Conservation (phyloP, 1,284 basidiomycete genomes). For the Paramarasmius palmivorus region DNA sequence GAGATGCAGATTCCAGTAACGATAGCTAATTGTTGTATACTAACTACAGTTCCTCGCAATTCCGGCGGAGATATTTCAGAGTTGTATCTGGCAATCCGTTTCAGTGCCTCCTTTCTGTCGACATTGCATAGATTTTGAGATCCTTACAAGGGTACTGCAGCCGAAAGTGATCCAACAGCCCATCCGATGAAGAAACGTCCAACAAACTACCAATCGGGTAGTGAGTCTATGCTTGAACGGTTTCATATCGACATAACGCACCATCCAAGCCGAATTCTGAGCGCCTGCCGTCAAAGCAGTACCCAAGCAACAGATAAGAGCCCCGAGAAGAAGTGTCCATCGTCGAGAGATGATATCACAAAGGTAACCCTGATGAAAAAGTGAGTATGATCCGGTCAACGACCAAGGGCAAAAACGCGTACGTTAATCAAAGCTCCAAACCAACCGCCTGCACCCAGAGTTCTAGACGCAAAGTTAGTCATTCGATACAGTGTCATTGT, state of each 20-base stretch:
- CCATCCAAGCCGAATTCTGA: conserved; percentile 22
- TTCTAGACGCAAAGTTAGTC: conserved; percentile 9
- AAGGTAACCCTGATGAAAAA: conserved; percentile 20
- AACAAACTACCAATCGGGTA: conserved; percentile 18
- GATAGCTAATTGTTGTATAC: conserved; percentile 24
- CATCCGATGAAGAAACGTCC: conserved; percentile 26
- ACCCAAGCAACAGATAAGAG: conserved; percentile 23
- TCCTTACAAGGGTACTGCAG: conserved; percentile 21
- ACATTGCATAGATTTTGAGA: background rate
- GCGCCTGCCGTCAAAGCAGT: conserved; percentile 24
- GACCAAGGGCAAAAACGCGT: background rate
- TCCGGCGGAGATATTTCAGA: conserved; percentile 26
- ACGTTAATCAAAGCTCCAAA: conserved; percentile 23
- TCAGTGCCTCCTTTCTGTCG: no score
- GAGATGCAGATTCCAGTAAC: conserved; percentile 23
- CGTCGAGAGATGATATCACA: conserved; percentile 25
- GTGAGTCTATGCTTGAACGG: no score
- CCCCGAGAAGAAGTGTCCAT: conserved; percentile 23
- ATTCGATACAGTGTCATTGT: background rate
- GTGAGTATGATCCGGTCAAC: background rate
- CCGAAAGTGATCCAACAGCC: conserved; percentile 25
- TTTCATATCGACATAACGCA: background rate
- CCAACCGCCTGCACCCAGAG: conserved; percentile 25
- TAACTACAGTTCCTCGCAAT: conserved; percentile 25
- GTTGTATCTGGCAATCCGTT: conserved; percentile 17